Base-by-base conservation (phyloP, 768 basidiomycete genomes). In the Trichaptum fuscoviolaceum region DNA sequence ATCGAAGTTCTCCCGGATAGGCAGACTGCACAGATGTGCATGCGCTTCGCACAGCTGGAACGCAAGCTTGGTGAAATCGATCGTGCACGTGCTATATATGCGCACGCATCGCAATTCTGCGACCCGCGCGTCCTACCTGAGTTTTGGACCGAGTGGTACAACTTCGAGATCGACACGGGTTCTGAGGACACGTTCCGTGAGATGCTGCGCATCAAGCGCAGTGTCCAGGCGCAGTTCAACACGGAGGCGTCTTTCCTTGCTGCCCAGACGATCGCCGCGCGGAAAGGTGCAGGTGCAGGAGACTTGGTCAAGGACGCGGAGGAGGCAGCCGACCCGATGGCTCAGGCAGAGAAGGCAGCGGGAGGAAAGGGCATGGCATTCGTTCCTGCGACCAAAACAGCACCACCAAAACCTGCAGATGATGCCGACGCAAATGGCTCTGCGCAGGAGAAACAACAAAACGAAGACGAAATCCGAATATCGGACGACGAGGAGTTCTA, bases 1-100 rank as follows among this genome's bases (percentile, higher is more conserved):
- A 81, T 99, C 66, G 96, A 99, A 80, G 85, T 89, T 36, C 84
- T 99, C 3, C 97, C 96, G 7, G 93, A 98, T 78, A 84, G 85
- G 60, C 93, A 98, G 79, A 97, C 96, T 0, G 95, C 96, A 23
- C 91, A 96, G 76, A 98, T 99, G 94, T 98, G 96, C 76, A 82
- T 98, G 24, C 92, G 95, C 59, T 99, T 99, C 76, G 96, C 97
- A 4, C 85, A 87, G 35, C 86, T 99, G 72, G 97, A 99, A 77
- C 90, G 96, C 71, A 99, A 99, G 76, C 87, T 99, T 36, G 97
- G 97, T 64, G 97, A 99, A 80, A 99, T 99, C 76, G 97, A 99
- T 79, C 86, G 97, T 26, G 97, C 97, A 15, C 88, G 97, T 62
- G 91, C 95, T 1, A 91, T 99, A 70, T 99, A 96, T 71, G 96